Evolutionary conservation across 148 eudicot genomes (phyloP).

Genomic region (Polygonum aviculare): DNA sequence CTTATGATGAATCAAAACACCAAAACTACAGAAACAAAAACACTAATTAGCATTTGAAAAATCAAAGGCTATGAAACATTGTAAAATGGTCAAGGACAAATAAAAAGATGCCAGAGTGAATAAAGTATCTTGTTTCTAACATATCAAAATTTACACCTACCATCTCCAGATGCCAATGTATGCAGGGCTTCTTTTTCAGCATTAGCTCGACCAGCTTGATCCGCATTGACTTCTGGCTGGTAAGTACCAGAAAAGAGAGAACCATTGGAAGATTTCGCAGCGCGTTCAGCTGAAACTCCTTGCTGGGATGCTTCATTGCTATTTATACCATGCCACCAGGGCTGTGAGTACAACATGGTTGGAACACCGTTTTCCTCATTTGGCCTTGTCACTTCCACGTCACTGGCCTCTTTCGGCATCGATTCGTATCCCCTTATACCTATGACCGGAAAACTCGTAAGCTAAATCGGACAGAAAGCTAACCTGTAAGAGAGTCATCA

Average conservation of each 20-base stretch:
- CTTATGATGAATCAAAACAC: not conserved
- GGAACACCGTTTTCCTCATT: slow-evolving; percentile 19
- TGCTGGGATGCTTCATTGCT: slow-evolving; percentile 29
- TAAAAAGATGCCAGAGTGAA: not conserved
- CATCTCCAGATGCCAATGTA: slow-evolving; percentile 20
- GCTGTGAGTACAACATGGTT: slow-evolving; percentile 31
- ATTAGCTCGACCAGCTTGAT: slow-evolving; percentile 17
- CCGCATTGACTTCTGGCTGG: slow-evolving; percentile 22
- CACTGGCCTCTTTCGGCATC: slow-evolving; percentile 39
- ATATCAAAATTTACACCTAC: slow-evolving; percentile 17
- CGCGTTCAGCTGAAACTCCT: not conserved
- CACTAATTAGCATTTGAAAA: not conserved
- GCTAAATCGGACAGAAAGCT: not conserved
- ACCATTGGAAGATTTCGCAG: slow-evolving; percentile 14
- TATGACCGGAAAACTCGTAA: not conserved
- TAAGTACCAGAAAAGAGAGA: slow-evolving; percentile 18
- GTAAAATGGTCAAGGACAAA: not conserved
- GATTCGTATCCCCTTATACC: not conserved
- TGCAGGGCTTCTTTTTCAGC: slow-evolving; percentile 21
- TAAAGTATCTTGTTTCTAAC: not conserved
- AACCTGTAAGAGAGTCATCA: not conserved
- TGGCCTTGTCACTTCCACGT: slow-evolving; percentile 20
- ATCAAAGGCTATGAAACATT: not conserved
- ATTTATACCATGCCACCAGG: slow-evolving; percentile 57
- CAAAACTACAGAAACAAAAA: not conserved